Base-by-base conservation (phyloP, 2,329 filamentous ascomycete species). In the Ceratocystis cacaofunesta region DNA sequence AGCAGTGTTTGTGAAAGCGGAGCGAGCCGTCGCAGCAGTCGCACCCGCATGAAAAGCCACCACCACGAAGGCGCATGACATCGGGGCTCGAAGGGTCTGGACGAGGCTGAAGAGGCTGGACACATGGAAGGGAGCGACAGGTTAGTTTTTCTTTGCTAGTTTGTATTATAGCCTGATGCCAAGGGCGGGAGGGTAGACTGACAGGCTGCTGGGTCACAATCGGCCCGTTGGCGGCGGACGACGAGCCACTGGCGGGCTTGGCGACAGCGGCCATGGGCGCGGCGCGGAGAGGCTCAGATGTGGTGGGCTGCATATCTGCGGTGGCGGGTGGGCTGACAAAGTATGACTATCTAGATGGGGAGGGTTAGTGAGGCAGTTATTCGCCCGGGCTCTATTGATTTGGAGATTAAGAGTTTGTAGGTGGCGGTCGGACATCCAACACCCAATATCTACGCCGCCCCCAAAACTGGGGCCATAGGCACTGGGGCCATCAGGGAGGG, bases 1-100 rank as follows among this genome's bases (percentile, higher is more conserved):
- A 73, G 68, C 71, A 73, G 62, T 67, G 64, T 69, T 72, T 72
- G 69, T 73, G 62, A 68, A 72, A 72, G 50, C 69, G 70, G 62
- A 72, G 72, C 28, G 69, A 68, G 15, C 72, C 72, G 30, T 68
- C 55, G 58, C 72, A 73, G 68, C 72, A 73, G 46, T 71, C 70
- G 52, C 68, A 73, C 28, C 72, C 72, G 7, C 70, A 65, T 41
- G 66, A 69, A 10, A 72, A 36, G 32, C 71, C 71, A 5, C 72
- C 72, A 22, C 72, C 72, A 10, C 72, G 71, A 2, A 73, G 65
- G 30, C 63, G 64, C 57, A 67, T 61, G 44, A 32, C 12, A 12
- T 50, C 44, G n/a, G 66, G 57, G 7, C 61, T 61, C 1, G 63
- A 62, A 66, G 71, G 62, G 60, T 70, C 68, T 4, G 71, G 70